Base-by-base conservation (phyloP, 768 basidiomycete genomes). In the Boletus subcaerulescens region DNA sequence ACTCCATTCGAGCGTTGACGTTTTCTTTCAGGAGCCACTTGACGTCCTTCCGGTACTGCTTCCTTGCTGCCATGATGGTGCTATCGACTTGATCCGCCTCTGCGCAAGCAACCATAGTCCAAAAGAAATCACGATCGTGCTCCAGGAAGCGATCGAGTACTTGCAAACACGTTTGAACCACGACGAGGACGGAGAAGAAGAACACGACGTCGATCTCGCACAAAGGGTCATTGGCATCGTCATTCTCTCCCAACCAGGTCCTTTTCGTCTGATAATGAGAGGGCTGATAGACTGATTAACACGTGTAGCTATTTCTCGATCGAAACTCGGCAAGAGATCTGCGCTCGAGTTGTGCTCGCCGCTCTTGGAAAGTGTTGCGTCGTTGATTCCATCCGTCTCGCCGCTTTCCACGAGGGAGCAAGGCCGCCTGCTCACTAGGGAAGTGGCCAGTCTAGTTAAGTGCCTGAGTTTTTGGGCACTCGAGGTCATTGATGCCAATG, bases 81-180 rank as follows among this genome's bases (percentile, higher is more conserved):
- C 73, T 17, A 57, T 60, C 22, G 65, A 66, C 24, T n/a, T 80
- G 24, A 57, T 78, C 15, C 59, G 52, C n/a, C 22, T 62, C 14
- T 69, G 77, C 26, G 69, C 69, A 4, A 45, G 57, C 38, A 48
- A 64, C 3, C 60, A 59, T 14, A 79, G 68, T 48, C 70, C 73
- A 0, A 80, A 79, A 54, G 78, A 80, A 59, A 56, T 74, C 22
- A 47, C 77, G 39, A 72, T 80, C 46, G 74, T 74, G 3, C 44
- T 71, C 17, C 75, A 78, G 47, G 79, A 77, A 58, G 60, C 58
- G 7, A 51, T 73, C 31, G 79, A 77, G 56, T 53, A 51, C 26
- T 44, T 79, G 20, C 58, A 63, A 24, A 50, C 45, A 5, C 40
- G 15, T 50, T 24, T 54, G 38, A 49, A 62, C 50, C 48, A 50